Conservation (phyloP, 1,139 yeast genomes). For the Geotrichum bryndzae region DNA sequence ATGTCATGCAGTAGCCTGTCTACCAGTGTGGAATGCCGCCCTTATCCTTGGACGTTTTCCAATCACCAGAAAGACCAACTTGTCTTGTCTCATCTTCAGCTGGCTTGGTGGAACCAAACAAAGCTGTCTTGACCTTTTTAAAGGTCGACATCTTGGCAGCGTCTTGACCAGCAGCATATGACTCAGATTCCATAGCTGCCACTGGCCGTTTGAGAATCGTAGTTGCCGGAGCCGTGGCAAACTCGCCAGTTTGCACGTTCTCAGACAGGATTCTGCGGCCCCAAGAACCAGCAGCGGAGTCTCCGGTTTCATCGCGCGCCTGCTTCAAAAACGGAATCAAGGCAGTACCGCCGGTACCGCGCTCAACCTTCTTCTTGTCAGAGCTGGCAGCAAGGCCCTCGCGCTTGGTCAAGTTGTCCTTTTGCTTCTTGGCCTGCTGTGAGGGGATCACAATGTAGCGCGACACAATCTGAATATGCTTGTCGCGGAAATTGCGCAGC, state of each 20-base stretch:
- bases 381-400: constrained; percentile 32
- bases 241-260: neutral
- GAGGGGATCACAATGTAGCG: constrained; percentile 80
- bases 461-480: constrained; percentile 87
- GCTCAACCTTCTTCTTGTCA: constrained; percentile 35
- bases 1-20: neutral
- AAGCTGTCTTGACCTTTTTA: constrained; percentile 9
- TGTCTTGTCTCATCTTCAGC: constrained; percentile 13
- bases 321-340: constrained; percentile 87
- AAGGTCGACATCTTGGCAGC: neutral
- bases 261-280: constrained; percentile 69
- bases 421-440: constrained; percentile 31
- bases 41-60: constrained; percentile 24
- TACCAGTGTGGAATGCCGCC: constrained; percentile 28
- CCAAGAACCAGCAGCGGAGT: constrained; percentile 86
- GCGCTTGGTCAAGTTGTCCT: constrained; percentile 24
- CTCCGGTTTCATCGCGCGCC: constrained; percentile 93
- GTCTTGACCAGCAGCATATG: neutral
- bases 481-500: constrained; percentile 83
- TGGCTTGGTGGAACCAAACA: constrained; percentile 14
- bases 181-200: neutral
- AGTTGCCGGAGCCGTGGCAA: neutral
- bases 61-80: constrained; percentile 27
- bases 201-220: neutral
- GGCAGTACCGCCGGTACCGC: constrained; percentile 94